A percentile compares a stretch with the other conserved stretches of the same genome.
phyloP scores from a whole-genome alignment of 2,329 filamentous ascomycete genomes.

The Fusarium armeniacum region DNA sequence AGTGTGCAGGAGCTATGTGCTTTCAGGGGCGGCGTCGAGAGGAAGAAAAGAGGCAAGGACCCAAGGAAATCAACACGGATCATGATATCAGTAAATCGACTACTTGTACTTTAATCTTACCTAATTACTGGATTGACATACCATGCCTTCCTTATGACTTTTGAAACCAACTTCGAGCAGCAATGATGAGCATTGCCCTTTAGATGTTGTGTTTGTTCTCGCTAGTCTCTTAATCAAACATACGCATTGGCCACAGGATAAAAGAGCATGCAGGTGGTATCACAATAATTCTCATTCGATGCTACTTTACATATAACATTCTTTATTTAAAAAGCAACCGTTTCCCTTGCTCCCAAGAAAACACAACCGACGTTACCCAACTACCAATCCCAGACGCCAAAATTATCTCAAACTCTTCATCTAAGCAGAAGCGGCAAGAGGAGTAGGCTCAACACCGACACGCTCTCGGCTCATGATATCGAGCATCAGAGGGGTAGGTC shows the following conservation, averaged over 20 bases:
- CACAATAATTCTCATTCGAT: slow-evolving; percentile 10
- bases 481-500: slow-evolving; percentile 87
- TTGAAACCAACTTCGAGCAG: neutral
- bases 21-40: slow-evolving; percentile 12
- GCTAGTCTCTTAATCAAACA: neutral
- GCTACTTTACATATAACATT: slow-evolving; percentile 18
- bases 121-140: neutral
- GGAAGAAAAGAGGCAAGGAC: slow-evolving; percentile 9
- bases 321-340: slow-evolving; percentile 11
- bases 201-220: neutral
- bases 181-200: neutral
- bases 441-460: slow-evolving; percentile 82
- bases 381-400: slow-evolving; percentile 37
- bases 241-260: neutral
- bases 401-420: slow-evolving; percentile 29
- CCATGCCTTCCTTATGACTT: neutral
- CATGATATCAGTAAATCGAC: slow-evolving; percentile 25
- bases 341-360: slow-evolving; percentile 32
- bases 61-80: slow-evolving; percentile 14
- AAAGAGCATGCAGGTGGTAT: neutral
- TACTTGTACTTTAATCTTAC: slow-evolving; percentile 6
- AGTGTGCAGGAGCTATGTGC: neutral
- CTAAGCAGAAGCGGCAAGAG: slow-evolving; percentile 67
- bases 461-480: slow-evolving; percentile 95
- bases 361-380: slow-evolving; percentile 29